Percentiles rank a stretch among this genome's conserved stretches.
Evolutionary conservation across 2,329 filamentous ascomycete genomes (phyloP).

Genomic region (Epichloe scottii): DNA sequence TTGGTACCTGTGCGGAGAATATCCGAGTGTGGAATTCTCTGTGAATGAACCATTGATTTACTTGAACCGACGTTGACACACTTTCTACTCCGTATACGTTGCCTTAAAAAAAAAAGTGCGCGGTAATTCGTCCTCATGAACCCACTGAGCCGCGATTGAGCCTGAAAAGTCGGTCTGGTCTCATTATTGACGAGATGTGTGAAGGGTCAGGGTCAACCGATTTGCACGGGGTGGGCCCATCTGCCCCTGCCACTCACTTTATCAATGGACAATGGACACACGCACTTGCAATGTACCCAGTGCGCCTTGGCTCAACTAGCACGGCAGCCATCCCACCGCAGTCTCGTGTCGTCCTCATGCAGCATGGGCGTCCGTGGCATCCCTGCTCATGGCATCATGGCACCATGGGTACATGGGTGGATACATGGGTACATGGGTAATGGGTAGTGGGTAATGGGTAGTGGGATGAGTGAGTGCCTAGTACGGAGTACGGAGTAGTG

Average conservation of each 20-base stretch:
- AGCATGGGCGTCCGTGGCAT: not conserved
- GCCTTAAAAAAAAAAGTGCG: too few relatives aligned
- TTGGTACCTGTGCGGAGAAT: too few relatives aligned
- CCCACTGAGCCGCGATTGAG: not conserved
- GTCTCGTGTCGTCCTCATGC: not conserved
- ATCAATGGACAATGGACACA: too few relatives aligned
- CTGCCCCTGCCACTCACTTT: too few relatives aligned
- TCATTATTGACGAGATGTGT: not conserved
- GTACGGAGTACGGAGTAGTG: too few relatives aligned
- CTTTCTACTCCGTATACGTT: too few relatives aligned
- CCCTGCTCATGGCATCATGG: not conserved
- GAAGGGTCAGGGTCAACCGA: not conserved
- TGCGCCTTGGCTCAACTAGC: not conserved
- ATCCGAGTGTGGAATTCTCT: not conserved
- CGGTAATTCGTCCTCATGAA: not conserved
- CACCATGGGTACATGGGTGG: too few relatives aligned
- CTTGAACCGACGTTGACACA: too few relatives aligned
- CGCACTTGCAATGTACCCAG: slow-evolving; percentile 6
- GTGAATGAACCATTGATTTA: too few relatives aligned
- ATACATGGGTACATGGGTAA: too few relatives aligned
- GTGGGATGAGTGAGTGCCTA: not conserved
- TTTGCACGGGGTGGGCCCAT: not conserved
- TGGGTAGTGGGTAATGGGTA: not conserved
- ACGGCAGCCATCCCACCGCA: not conserved
- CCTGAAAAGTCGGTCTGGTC: not conserved